Base-by-base conservation (phyloP, 192 early-diverging fungal species). In the Martensiomyces pterosporus region DNA sequence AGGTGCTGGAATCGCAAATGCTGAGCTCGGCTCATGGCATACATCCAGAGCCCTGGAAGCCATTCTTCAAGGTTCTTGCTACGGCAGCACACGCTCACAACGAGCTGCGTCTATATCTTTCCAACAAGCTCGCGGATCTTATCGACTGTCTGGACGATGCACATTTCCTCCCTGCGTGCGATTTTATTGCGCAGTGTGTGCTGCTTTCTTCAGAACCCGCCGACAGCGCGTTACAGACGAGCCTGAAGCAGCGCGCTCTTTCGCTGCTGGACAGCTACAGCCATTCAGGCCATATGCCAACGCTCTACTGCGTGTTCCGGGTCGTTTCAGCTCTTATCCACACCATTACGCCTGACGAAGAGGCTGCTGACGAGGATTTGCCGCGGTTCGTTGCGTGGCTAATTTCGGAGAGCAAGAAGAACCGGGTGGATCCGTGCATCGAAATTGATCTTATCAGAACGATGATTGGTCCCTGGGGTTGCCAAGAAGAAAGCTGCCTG, bases 371-470 rank as follows among this genome's bases (percentile, higher is more conserved):
- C 19, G 59, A 74, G 32, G 64, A 74, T n/a, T 29, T 74, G 41
- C 47, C 64, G 7, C 58, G 55, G 15, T 67, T 74, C 49, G 60
- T 74, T 22, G 70, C 51, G n/a, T 66, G 60, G 64, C 24, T 74
- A 7, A 47, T 48, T 9, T 40, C 40, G 16, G 70, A 74, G 18
- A 40, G 47, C 2, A 29, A 26, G 9, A 39, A 53, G n/a, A 51
- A 52, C 12, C 43, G 46, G 14, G 33, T 74, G 2, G 59, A 58
- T 21, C 26, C 46, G 14, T 52, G 47, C 22, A 42, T 74, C n/a
- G 70, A 67, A 23, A 26, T 52, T 3, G 42, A 57, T 29, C 55
- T 74, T 45, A 15, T 52, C 25, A 63, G 60, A 2, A 15, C 33
- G 38, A 35, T 74, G 2, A 23, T 52, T 15, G 70, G 63, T 2